Conservation (phyloP, 345 rosid genomes). For the Linum usitatissimum region DNA sequence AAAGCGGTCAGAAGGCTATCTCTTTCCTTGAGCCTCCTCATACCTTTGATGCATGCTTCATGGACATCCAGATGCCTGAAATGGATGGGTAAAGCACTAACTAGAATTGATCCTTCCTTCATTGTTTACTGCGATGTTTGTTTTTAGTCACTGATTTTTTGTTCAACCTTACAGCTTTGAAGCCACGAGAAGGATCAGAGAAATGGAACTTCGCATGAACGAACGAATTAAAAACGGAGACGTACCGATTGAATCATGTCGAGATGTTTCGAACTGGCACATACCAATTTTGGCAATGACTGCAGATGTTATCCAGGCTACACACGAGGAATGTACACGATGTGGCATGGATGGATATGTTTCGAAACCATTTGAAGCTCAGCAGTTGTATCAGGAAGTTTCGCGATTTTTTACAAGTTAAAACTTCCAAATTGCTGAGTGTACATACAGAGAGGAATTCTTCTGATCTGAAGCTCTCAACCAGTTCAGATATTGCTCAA, state of each 20-base stretch:
- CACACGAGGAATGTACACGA: slow-evolving; percentile 51
- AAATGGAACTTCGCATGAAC: slow-evolving; percentile 36
- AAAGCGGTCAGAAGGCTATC: slow-evolving; percentile 59
- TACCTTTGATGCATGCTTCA: slow-evolving; percentile 86
- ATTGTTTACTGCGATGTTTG: neutral
- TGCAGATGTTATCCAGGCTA: slow-evolving; percentile 90
- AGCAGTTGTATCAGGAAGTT: slow-evolving; percentile 64
- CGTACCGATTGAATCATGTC: slow-evolving; percentile 21
- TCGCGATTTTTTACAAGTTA: slow-evolving; percentile 44
- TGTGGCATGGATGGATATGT: slow-evolving; percentile 88
- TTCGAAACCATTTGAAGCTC: slow-evolving; percentile 91
- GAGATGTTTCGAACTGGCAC: slow-evolving; percentile 35
- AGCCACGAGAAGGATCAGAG: slow-evolving; percentile 66
- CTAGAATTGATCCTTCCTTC: neutral
- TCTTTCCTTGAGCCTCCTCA: slow-evolving; percentile 62
- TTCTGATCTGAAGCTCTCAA: slow-evolving; percentile 11
- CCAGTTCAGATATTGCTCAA: slow-evolving; percentile 12
- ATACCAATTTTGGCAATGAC: slow-evolving; percentile 89
- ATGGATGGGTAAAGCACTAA: slow-evolving; percentile 74
- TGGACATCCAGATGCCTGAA: slow-evolving; percentile 98
- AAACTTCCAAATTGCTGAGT: slow-evolving; percentile 7
- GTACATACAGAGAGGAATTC: slow-evolving; percentile 7
- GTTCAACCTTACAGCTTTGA: slow-evolving; percentile 43
- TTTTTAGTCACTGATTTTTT: neutral
- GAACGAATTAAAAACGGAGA: slow-evolving; percentile 26